A percentile compares a stretch with the other conserved stretches of the same genome.
phyloP scores from a whole-genome alignment of 192 early-diverging fungal species.

The Gonapodya prolifera region DNA sequence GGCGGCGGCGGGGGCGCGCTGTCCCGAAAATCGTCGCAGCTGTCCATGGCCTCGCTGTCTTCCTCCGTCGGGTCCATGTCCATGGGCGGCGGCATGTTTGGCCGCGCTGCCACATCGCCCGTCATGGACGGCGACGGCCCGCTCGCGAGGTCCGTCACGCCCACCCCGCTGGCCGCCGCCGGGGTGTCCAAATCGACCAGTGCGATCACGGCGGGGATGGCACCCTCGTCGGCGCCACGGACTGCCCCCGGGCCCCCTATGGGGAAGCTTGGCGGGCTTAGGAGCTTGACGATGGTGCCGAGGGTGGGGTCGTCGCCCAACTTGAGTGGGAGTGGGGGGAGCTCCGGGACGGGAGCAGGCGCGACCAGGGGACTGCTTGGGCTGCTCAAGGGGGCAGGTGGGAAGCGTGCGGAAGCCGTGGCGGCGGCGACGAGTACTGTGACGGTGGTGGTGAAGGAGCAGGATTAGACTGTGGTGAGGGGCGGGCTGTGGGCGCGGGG shows the following conservation, averaged over 20 bases:
- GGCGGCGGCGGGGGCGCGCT: background rate
- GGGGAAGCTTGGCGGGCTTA: too few species aligned
- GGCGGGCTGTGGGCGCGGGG: background rate
- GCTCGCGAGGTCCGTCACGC: background rate
- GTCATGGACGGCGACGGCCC: background rate
- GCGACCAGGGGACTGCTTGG: background rate
- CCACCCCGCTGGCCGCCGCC: too few species aligned
- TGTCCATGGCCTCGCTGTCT: background rate
- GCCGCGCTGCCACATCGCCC: background rate
- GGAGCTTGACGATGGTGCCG: too few species aligned
- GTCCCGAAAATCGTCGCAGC: background rate
- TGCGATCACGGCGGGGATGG: background rate
- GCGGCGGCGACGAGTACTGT: background rate
- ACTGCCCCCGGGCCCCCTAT: too few species aligned
- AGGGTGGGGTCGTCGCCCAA: background rate
- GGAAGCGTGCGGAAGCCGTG: background rate
- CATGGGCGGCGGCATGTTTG: background rate
- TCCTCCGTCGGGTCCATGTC: background rate
- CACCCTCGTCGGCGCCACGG: background rate
- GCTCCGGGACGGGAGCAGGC: background rate
- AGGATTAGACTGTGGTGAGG: background rate
- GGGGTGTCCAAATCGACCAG: background rate
- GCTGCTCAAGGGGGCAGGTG: background rate
- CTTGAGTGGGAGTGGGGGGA: background rate
- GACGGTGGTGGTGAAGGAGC: background rate